A percentile compares a stretch with the other conserved stretches of the same genome.
Evolutionary conservation across 2,329 filamentous ascomycete genomes (phyloP).

Genomic region (Fusarium sororula): DNA sequence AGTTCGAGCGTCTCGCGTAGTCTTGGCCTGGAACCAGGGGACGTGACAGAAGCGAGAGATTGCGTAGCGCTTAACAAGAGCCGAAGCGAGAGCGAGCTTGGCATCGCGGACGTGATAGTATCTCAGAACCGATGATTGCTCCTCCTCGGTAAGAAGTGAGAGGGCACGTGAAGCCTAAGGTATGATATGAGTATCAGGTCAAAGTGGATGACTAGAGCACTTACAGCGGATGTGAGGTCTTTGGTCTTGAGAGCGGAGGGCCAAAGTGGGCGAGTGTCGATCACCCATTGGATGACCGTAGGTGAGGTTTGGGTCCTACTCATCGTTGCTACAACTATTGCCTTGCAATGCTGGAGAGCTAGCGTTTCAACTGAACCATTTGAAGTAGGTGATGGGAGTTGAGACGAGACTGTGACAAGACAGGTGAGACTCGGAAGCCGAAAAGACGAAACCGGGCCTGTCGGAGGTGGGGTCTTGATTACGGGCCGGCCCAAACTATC

Average conservation of each 20-base stretch:
- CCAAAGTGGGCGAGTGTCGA: conserved; percentile 69
- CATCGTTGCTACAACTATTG: conserved; percentile 15
- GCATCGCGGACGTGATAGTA: conserved; percentile 77
- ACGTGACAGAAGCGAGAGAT: conserved; percentile 67
- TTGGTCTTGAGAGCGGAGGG: conserved; percentile 59
- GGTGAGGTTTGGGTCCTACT: conserved; percentile 33
- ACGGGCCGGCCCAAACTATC: conserved; percentile 1
- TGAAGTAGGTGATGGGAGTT: neutral
- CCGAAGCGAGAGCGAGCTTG: conserved; percentile 76
- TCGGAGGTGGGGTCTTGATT: conserved; percentile 27
- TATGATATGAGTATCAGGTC: conserved; percentile 1
- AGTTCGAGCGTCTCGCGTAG: conserved; percentile 64
- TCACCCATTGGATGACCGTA: conserved; percentile 66
- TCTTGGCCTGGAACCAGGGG: conserved; percentile 67
- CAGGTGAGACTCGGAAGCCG: conserved; percentile 33
- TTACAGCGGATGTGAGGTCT: conserved; percentile 58
- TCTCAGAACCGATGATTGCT: conserved; percentile 65
- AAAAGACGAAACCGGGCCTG: conserved; percentile 27
- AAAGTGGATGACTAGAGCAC: conserved; percentile 15
- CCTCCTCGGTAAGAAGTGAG: conserved; percentile 60
- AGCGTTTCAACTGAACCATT: conserved; percentile 1
- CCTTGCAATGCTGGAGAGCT: neutral
- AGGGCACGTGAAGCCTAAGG: conserved; percentile 63
- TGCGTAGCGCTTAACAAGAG: conserved; percentile 77
- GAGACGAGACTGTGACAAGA: conserved; percentile 10